Conservation (phyloP, 768 basidiomycete species). For the Kwoniella sp. region DNA sequence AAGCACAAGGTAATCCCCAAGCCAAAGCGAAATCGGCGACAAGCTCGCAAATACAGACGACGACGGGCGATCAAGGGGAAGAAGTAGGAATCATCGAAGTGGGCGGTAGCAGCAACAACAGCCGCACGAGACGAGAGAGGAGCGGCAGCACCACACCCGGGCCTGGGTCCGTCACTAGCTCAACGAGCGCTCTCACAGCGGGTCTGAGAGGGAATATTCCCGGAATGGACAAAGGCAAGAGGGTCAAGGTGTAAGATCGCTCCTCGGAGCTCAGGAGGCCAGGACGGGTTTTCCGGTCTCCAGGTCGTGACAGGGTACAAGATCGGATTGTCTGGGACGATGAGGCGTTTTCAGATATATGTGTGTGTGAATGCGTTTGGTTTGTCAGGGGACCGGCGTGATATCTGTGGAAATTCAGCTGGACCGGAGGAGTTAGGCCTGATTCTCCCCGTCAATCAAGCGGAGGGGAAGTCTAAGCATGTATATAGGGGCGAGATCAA, state of each 20-base stretch:
- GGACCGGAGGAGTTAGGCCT: too few species aligned
- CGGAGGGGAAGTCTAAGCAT: too few species aligned
- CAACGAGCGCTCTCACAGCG: slow-evolving; percentile 22
- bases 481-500: background rate
- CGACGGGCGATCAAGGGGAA: background rate
- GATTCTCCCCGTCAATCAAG: too few species aligned
- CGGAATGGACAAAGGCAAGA: slow-evolving; percentile 27
- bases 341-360: too few species aligned
- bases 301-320: too few species aligned
- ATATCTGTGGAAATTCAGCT: too few species aligned
- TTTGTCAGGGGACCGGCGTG: too few species aligned
- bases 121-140: slow-evolving; percentile 13
- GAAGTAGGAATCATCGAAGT: background rate
- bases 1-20: background rate
- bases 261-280: background rate
- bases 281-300: too few species aligned
- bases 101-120: background rate
- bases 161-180: slow-evolving; percentile 4
- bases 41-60: background rate
- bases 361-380: too few species aligned
- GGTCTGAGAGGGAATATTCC: slow-evolving; percentile 18
- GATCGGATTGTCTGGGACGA: too few species aligned
- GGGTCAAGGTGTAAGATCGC: slow-evolving; percentile 24
- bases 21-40: background rate
- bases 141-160: slow-evolving; percentile 23